These are phyloP conservation scores for Podospora didyma DNA, from an alignment of 495 filamentous ascomycete genomes.

Conservation along the genomic window DNA sequence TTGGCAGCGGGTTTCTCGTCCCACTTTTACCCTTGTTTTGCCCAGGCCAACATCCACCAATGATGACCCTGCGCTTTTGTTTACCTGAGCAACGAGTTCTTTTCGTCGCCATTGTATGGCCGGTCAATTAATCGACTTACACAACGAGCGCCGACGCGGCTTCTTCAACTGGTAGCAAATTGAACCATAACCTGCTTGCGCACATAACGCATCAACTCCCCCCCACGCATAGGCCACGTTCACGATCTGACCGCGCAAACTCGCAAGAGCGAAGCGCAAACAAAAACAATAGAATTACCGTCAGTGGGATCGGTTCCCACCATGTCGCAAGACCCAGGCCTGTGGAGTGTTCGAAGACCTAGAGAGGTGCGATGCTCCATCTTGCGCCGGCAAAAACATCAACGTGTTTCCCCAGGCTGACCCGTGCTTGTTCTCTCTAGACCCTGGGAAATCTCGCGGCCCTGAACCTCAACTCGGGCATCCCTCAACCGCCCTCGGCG, in stretches of 20 bases:
- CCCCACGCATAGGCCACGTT: background rate
- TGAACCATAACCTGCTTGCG: background rate
- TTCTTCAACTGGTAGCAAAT: background rate
- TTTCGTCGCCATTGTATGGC: background rate
- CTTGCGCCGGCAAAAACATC: background rate
- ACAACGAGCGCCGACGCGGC: background rate
- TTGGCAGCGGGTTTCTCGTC: too few species aligned
- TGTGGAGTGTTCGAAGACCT: conserved; percentile 69
- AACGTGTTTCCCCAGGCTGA: background rate
- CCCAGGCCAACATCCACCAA: conserved; percentile 1
- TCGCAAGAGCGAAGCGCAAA: background rate
- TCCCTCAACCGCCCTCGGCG: conserved; percentile 89
- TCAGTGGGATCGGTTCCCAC: conserved; percentile 13
- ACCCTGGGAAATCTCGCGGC: conserved; percentile 62
- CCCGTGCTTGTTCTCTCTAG: background rate
- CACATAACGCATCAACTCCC: background rate
- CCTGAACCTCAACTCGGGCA: conserved; percentile 71
- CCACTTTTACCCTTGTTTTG: conserved; percentile 6
- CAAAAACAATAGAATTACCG: background rate
- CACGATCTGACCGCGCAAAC: background rate
- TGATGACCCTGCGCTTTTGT: conserved; percentile 24
- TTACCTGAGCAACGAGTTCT: conserved; percentile 23
- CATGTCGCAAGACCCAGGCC: conserved; percentile 73
- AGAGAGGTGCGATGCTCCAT: conserved; percentile 56
- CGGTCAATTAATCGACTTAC: background rate